Base-by-base conservation (phyloP, 2,329 filamentous ascomycete species). In the Fusarium poae region DNA sequence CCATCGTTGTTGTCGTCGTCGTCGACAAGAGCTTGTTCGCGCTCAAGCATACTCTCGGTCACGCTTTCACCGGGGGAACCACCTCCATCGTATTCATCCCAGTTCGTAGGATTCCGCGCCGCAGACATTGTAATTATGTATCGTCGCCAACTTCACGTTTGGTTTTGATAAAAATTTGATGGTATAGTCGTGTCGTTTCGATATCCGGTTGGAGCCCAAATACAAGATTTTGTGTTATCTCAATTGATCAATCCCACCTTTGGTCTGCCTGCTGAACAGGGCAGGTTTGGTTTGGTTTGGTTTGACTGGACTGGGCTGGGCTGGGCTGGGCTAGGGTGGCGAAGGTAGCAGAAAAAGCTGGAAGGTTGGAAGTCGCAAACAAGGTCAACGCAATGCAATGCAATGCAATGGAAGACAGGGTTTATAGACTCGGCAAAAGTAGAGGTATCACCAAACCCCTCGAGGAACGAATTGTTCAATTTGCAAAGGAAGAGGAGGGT, bases 11-110 rank as follows among this genome's bases (percentile, higher is more conserved):
- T 76, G 29, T 75, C 76, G 52, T 76, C 77, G 44, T 81, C 79
- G 42, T 83, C 82, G 18, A 84, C 76, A 12, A 86, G 77, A 40
- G 84, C 81, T 50, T 83, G 79, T 29, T 83, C 79, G 53, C 86
- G 84, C 58, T 78, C 77, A 37, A 82, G 75, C 62, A 79, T 82
- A 35, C 79, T 79, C 54, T 80, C 80, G 30, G 78, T 79, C n/a
- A 79, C 57, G 72, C 83, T 85, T 25, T 78, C 79, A 12, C 77
- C 79, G 1, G 81, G 79, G 27, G 83, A 82, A 27, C 75, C 72
- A 20, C 80, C 78, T 29, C 82, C 79, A 45, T 82, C 80, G 70
- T 84, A 83, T 68, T 83, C 79, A 71, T 82, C 81, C 82, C 83
- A 84, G 58, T 77, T 82, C 35, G 79, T 74, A 54, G 81, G 81